A percentile compares a stretch with the other conserved stretches of the same genome.
phyloP scores from a whole-genome alignment of 768 basidiomycete species.

The Crucibulum laeve region DNA sequence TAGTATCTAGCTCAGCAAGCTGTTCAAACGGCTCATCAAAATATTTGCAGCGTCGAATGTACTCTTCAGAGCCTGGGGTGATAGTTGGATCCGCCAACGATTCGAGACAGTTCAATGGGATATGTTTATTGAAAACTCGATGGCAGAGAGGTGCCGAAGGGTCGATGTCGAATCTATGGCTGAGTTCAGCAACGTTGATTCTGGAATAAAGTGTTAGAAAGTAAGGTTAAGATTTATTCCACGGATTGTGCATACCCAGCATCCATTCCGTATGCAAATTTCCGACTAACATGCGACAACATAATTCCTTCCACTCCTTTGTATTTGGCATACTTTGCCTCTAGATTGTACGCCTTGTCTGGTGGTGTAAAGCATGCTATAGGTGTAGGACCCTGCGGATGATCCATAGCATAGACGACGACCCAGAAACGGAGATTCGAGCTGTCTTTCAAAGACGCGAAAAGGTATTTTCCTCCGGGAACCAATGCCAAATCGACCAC shows the following conservation, averaged over 20 bases:
- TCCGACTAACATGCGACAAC: slow-evolving; percentile 47
- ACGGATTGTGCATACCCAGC: background rate
- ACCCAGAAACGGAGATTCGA: slow-evolving; percentile 43
- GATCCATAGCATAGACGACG: slow-evolving; percentile 52
- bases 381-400: slow-evolving; percentile 37
- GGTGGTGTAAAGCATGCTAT: slow-evolving; percentile 46
- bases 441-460: slow-evolving; percentile 51
- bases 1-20: background rate
- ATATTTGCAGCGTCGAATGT: background rate
- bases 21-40: background rate
- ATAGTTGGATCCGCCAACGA: background rate
- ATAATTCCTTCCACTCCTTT: slow-evolving; percentile 43
- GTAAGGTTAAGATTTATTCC: background rate
- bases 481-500: slow-evolving; percentile 53
- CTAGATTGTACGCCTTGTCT: slow-evolving; percentile 50
- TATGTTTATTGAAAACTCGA: background rate
- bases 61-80: background rate
- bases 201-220: background rate
- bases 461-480: slow-evolving; percentile 65
- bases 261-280: slow-evolving; percentile 18
- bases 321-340: slow-evolving; percentile 56
- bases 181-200: background rate
- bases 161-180: background rate
- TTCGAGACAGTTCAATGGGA: background rate
- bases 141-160: background rate